Percentiles rank a stretch among this genome's conserved stretches.
phyloP scores from a whole-genome alignment of 2,329 filamentous ascomycete genomes.

The Fusarium sulawesiense region DNA sequence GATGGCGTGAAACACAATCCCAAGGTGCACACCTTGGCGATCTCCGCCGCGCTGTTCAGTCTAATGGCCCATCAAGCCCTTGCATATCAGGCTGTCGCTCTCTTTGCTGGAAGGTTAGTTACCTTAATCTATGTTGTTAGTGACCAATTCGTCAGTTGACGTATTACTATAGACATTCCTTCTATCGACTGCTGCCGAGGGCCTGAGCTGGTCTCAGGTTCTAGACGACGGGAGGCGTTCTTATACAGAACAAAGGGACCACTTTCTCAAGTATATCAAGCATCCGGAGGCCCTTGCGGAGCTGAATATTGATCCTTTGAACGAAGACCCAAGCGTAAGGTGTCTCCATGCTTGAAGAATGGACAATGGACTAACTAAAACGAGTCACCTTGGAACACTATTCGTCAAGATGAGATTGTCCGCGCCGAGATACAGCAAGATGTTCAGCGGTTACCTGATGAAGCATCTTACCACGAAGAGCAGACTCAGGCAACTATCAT shows the following conservation, averaged over 20 bases:
- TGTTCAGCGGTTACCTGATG: constrained; percentile 92
- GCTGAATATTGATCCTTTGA: constrained; percentile 82
- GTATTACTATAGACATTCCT: constrained; percentile 74
- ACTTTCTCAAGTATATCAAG: constrained; percentile 84
- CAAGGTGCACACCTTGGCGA: constrained; percentile 68
- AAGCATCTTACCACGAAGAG: constrained; percentile 86
- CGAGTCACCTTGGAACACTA: constrained; percentile 92
- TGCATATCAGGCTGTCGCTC: constrained; percentile 82
- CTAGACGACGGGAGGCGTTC: constrained; percentile 76
- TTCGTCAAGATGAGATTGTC: constrained; percentile 84
- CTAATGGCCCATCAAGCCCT: constrained; percentile 68
- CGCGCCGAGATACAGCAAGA: constrained; percentile 93
- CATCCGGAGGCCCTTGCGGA: constrained; percentile 82
- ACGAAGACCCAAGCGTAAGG: constrained; percentile 75
- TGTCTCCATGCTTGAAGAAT: background rate
- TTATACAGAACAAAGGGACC: constrained; percentile 78
- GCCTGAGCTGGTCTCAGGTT: constrained; percentile 74
- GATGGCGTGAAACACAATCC: constrained; percentile 74
- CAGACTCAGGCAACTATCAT: constrained; percentile 83
- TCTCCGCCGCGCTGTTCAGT: constrained; percentile 72
- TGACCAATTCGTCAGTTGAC: background rate
- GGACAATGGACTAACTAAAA: constrained; percentile 15
- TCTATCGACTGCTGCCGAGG: constrained; percentile 75
- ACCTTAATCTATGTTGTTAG: background rate
- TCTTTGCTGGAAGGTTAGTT: constrained; percentile 85